phyloP scores from a whole-genome alignment of 139 green algal species.

The Pseudopediastrum boryanum region DNA sequence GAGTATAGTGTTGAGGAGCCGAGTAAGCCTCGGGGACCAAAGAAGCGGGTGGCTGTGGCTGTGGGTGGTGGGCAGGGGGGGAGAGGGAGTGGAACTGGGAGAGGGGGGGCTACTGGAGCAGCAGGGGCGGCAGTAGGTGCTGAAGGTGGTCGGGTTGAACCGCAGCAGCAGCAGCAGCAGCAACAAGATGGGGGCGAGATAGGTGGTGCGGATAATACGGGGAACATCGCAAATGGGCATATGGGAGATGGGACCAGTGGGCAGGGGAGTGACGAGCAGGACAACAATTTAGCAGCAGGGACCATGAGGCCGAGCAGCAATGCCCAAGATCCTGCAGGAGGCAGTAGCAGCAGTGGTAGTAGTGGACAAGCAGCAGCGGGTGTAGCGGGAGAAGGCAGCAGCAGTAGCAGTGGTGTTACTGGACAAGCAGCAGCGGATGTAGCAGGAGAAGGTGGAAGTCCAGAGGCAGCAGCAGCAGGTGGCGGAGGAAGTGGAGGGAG shows the following conservation, averaged over 20 bases:
- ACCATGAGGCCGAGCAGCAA: too few relatives aligned
- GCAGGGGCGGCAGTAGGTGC: background rate
- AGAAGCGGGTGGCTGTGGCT: background rate
- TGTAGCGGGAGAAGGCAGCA: background rate
- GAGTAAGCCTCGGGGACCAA: background rate
- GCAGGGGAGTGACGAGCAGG: too few relatives aligned
- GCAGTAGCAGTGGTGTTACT: background rate
- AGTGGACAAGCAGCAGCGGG: background rate
- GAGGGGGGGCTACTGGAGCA: background rate
- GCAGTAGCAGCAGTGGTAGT: background rate
- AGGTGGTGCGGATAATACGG: background rate
- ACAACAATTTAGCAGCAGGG: too few relatives aligned
- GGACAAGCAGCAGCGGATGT: too few relatives aligned
- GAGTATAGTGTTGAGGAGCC: background rate
- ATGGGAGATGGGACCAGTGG: too few relatives aligned
- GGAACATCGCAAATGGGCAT: background rate
- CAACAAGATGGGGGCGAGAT: background rate
- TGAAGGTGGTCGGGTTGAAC: background rate
- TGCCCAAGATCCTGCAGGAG: too few relatives aligned
- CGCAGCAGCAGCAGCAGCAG: conserved; percentile 17
- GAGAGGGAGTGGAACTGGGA: conserved; percentile 4
- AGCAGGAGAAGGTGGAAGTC: too few relatives aligned
- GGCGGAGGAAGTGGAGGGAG: background rate
- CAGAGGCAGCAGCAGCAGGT: conserved; percentile 1
- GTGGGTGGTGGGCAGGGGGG: too few relatives aligned